Evolutionary conservation across 2,329 filamentous ascomycete genomes (phyloP).

Genomic region (Botrytis aclada): DNA sequence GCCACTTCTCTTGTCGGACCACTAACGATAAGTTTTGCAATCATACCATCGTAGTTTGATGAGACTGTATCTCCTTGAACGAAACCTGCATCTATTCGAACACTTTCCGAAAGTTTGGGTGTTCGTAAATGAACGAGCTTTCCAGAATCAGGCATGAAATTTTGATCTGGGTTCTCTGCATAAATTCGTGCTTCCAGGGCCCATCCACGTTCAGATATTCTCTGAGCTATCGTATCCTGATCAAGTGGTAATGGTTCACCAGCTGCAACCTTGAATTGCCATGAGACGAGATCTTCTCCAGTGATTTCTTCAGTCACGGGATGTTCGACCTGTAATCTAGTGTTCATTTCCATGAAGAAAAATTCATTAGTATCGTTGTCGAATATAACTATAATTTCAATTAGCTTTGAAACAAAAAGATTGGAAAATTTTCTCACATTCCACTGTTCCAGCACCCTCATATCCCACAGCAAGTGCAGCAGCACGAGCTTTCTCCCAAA

Average conservation of each 20-base stretch:
- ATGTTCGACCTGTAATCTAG: slow-evolving; percentile 92
- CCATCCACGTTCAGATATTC: slow-evolving; percentile 73
- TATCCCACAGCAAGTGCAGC: slow-evolving; percentile 76
- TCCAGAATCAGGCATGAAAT: slow-evolving; percentile 93
- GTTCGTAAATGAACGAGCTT: slow-evolving; percentile 79
- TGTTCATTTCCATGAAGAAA: slow-evolving; percentile 82
- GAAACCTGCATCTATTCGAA: slow-evolving; percentile 93
- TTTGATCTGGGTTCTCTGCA: slow-evolving; percentile 86
- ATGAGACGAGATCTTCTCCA: slow-evolving; percentile 79
- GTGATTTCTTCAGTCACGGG: slow-evolving; percentile 84
- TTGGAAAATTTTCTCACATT: slow-evolving; percentile 56
- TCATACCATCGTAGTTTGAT: slow-evolving; percentile 97
- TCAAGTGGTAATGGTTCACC: slow-evolving; percentile 64
- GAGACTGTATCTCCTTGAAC: slow-evolving; percentile 88
- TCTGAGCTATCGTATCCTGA: slow-evolving; percentile 61
- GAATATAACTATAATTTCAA: slow-evolving; percentile 64
- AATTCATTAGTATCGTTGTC: slow-evolving; percentile 79
- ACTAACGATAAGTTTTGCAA: slow-evolving; percentile 92
- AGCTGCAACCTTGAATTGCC: slow-evolving; percentile 87
- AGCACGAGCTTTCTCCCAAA: slow-evolving; percentile 65
- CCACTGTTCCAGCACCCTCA: slow-evolving; percentile 83
- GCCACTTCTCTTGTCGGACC: slow-evolving; percentile 75
- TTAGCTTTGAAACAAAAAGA: not conserved
- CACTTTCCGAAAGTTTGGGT: slow-evolving; percentile 64
- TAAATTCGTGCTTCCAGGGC: slow-evolving; percentile 97